phyloP scores from a whole-genome alignment of 2,329 filamentous ascomycete genomes.

The Pseudocercospora fuligena region DNA sequence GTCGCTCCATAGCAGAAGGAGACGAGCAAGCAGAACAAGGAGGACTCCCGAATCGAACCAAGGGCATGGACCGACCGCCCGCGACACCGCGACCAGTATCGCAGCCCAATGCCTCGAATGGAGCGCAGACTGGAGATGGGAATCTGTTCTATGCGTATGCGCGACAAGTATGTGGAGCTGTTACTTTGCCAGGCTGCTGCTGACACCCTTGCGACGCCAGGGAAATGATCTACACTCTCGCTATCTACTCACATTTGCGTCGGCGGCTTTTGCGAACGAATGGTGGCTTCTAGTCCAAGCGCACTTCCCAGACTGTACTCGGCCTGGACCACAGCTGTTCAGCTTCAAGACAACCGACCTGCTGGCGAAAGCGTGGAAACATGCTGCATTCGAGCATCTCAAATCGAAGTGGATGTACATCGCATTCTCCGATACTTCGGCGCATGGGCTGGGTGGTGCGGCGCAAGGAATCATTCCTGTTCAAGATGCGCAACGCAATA shows the following conservation, averaged over 20 bases:
- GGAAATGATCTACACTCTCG: constrained; percentile 36
- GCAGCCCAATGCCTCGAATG: constrained; percentile 16
- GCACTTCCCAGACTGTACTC: constrained; percentile 36
- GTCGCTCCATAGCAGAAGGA: background rate
- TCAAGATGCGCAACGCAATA: constrained; percentile 36
- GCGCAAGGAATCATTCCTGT: constrained; percentile 37
- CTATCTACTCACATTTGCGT: constrained; percentile 41
- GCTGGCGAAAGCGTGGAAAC: constrained; percentile 37
- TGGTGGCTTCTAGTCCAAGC: constrained; percentile 41
- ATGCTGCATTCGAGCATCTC: constrained; percentile 36
- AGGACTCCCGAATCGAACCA: background rate
- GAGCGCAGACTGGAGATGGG: constrained; percentile 18
- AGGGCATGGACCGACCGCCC: constrained; percentile 18
- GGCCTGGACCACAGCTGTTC: constrained; percentile 41
- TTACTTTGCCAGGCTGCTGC: background rate
- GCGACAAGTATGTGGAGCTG: constrained; percentile 26
- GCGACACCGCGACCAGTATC: constrained; percentile 16
- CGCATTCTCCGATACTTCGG: constrained; percentile 27
- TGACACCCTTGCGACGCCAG: constrained; percentile 17
- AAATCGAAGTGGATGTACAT: constrained; percentile 42
- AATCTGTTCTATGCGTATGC: constrained; percentile 40
- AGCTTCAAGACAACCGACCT: constrained; percentile 38
- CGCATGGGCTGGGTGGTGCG: constrained; percentile 30
- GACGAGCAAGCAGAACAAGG: constrained; percentile 8
- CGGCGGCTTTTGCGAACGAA: constrained; percentile 37